Base-by-base conservation (phyloP, 2,329 filamentous ascomycete species). In the Diaporthe eres region DNA sequence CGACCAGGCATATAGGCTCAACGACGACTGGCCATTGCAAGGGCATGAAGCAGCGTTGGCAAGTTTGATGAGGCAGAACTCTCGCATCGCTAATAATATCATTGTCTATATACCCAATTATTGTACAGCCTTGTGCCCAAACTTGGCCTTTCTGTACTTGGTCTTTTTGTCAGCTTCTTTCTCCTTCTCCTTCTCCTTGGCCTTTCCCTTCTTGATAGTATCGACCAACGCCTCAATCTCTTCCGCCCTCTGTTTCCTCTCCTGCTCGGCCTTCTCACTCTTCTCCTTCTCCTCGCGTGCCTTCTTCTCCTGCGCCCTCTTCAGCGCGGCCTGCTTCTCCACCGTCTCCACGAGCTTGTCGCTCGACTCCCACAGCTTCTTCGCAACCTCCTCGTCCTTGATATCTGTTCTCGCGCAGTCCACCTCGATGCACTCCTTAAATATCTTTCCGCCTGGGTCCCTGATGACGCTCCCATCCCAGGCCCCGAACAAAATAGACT, bases 351-450 rank as follows among this genome's bases (percentile, higher is more conserved):
- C 93, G 78, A 97, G 90, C 81, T 91, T 92, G 81, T 98, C 96
- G 81, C 94, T 98, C 75, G 94, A 92, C 82, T 97, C 91, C 96
- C 96, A 99, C 22, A 99, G 87, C 82, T 92, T 91, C 89, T 97
- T 95, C 75, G 95, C 95, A 42, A 94, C 85, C 28, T 90, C 90
- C 78, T 97, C 95, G 81, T 98, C 94, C 78, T 90, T 89, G 60
- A 98, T 88, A 80, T 98, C 96, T 37, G 86, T 87, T 72, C 94
- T 89, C 37, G 93, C 89, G 83, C 92, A 93, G 77, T 93, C 90
- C 25, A 96, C 89, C 81, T 95, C 91, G 79, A 91, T 92, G 82
- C 96, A 98, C 84, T 98, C 97, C 85, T 98, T 98, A 82, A 99
- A 89, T 67, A 97, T 82, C 81, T 90, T 92, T 0, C 93, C 94